These are phyloP conservation scores for Tolypocladium sp. DNA, from an alignment of 2,329 filamentous ascomycete species.

Conservation along the genomic window DNA sequence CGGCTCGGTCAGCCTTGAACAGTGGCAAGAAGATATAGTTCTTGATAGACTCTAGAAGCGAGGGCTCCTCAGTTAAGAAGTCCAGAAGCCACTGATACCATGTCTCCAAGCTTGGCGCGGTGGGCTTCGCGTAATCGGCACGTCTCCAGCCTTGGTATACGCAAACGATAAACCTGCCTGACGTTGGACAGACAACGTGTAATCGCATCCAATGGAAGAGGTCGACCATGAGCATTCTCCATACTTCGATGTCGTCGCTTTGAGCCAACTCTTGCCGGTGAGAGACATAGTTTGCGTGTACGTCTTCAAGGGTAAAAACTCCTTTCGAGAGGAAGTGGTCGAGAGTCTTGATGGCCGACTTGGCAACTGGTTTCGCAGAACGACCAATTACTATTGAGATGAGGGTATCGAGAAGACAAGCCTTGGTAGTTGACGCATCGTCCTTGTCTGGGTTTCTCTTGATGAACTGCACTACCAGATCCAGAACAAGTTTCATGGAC, in stretches of 20 bases:
- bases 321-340: constrained; percentile 57
- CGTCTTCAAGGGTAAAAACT: constrained; percentile 39
- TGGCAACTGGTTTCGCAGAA: constrained; percentile 54
- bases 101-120: constrained; percentile 23
- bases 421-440: constrained; percentile 29
- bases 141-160: constrained; percentile 40
- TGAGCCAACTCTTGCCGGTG: constrained; percentile 18
- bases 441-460: constrained; percentile 35
- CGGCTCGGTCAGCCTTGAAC: constrained; percentile 47
- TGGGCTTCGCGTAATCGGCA: constrained; percentile 11
- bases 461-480: constrained; percentile 44
- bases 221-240: constrained; percentile 40
- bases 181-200: constrained; percentile 48
- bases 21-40: constrained; percentile 55
- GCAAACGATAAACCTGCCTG: constrained; percentile 52
- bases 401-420: constrained; percentile 38
- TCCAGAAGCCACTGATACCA: constrained; percentile 51
- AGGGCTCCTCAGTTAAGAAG: constrained; percentile 37
- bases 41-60: constrained; percentile 53
- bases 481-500: constrained; percentile 53
- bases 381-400: constrained; percentile 51
- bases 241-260: constrained; percentile 20
- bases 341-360: constrained; percentile 59
- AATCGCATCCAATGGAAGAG: constrained; percentile 47
- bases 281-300: constrained; percentile 33